Conservation (phyloP, 257 asterid genomes). For the Solanum ahanhuiri region DNA sequence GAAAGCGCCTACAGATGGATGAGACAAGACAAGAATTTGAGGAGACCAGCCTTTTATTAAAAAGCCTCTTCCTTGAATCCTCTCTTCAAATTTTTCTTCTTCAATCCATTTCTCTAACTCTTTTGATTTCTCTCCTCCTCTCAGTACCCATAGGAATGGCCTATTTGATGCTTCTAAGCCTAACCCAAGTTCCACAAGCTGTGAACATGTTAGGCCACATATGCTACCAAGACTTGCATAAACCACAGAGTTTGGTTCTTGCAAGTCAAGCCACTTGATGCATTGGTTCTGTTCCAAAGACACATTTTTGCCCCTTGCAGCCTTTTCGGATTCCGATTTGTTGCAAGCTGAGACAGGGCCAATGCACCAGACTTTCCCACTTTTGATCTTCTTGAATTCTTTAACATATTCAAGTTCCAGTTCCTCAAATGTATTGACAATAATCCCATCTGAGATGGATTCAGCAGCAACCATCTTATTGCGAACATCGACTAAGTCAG, state of each 20-base stretch:
- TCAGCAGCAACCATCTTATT: constrained; percentile 28
- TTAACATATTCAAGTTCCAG: constrained; percentile 28
- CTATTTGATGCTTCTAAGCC: constrained; percentile 29
- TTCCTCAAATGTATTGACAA: constrained; percentile 45
- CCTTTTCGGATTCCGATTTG: constrained; percentile 14
- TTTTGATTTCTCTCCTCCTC: constrained; percentile 19
- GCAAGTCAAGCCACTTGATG: constrained; percentile 23
- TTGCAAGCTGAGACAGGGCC: constrained; percentile 54
- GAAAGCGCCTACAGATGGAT: constrained; percentile 47
- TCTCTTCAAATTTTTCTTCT: constrained; percentile 46
- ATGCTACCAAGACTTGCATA: constrained; percentile 38
- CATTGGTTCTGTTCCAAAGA: constrained; percentile 14
- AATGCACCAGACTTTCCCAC: constrained; percentile 46
- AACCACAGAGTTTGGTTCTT: constrained; percentile 22
- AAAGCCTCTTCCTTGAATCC: constrained; percentile 40
- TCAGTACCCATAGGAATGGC: constrained; percentile 39
- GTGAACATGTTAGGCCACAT: constrained; percentile 13
- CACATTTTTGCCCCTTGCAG: constrained; percentile 28
- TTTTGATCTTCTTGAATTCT: constrained; percentile 17
- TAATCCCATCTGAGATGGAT: constrained; percentile 20
- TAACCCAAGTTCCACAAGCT: constrained; percentile 25
- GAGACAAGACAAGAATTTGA: constrained; percentile 58
- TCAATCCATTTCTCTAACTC: constrained; percentile 54
- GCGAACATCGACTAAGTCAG: constrained; percentile 10
- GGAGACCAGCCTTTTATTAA: constrained; percentile 87